phyloP scores from a whole-genome alignment of 768 basidiomycete species.

The Mycena sanguinolenta region DNA sequence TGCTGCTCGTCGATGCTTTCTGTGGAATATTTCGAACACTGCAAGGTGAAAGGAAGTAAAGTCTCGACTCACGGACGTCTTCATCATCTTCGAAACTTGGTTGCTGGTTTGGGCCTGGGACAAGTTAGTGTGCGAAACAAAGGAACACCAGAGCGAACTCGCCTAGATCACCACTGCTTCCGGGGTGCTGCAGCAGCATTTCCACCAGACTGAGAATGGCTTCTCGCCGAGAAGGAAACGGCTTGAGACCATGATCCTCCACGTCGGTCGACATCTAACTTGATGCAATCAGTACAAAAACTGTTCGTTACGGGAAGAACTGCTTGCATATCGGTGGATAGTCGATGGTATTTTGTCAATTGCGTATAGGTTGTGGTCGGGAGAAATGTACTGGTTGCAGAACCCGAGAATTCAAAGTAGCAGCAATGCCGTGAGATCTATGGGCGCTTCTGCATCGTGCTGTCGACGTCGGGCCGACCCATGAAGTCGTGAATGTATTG shows the following conservation, averaged over 20 bases:
- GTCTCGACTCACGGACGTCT: constrained; percentile 70
- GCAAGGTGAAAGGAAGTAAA: not conserved
- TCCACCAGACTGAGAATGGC: constrained; percentile 66
- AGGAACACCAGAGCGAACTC: constrained; percentile 26
- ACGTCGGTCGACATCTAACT: constrained; percentile 30
- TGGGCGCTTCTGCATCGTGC: too few species aligned
- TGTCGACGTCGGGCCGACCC: too few species aligned
- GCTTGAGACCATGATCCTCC: not conserved
- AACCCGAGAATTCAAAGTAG: not conserved
- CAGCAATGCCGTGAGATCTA: constrained; percentile 15
- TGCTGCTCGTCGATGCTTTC: constrained; percentile 72
- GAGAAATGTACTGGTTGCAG: constrained; percentile 2
- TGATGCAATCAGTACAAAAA: not conserved
- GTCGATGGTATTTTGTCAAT: constrained; percentile 2
- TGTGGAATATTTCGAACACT: constrained; percentile 1
- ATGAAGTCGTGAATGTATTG: too few species aligned
- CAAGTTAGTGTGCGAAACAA: not conserved
- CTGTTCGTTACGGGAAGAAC: not conserved
- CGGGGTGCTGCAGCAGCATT: constrained; percentile 59
- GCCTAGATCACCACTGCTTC: constrained; percentile 48
- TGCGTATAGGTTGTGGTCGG: constrained; percentile 24
- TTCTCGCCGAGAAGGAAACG: constrained; percentile 49
- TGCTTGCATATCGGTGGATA: constrained; percentile 8
- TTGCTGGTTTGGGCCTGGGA: constrained; percentile 52
- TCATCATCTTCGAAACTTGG: constrained; percentile 73